These are phyloP conservation scores for Glarea lozoyensis DNA, from an alignment of 495 filamentous ascomycete species.

Conservation along the genomic window DNA sequence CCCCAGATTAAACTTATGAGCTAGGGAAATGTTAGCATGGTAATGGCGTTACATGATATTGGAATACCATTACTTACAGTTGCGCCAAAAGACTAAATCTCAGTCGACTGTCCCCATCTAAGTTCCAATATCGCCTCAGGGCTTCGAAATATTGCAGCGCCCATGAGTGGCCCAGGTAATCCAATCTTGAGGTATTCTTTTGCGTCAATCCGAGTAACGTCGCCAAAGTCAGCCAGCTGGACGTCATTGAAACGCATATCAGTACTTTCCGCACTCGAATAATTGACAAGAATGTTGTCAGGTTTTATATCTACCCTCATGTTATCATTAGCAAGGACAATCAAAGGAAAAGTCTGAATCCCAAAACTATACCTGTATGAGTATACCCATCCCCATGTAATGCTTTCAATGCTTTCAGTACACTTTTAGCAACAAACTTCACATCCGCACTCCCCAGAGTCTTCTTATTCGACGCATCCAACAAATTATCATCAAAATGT, in stretches of 20 bases:
- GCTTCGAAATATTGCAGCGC: slow-evolving; percentile 29
- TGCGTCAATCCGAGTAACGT: slow-evolving; percentile 23
- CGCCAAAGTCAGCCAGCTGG: slow-evolving; percentile 32
- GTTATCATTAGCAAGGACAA: no score
- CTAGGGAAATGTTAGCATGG: no score
- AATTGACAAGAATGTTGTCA: slow-evolving; percentile 35
- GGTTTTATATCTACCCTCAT: slow-evolving; percentile 30
- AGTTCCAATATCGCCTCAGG: slow-evolving; percentile 30
- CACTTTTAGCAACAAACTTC: slow-evolving; percentile 29
- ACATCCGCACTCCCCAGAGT: slow-evolving; percentile 30
- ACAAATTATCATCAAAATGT: slow-evolving; percentile 27
- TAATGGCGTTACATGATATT: no score
- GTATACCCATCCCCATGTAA: slow-evolving; percentile 32
- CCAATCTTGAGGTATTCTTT: slow-evolving; percentile 23
- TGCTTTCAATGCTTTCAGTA: slow-evolving; percentile 29
- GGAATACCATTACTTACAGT: slow-evolving; percentile 25
- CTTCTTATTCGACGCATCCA: slow-evolving; percentile 21
- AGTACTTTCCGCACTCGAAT: slow-evolving; percentile 17
- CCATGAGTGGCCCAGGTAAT: slow-evolving; percentile 29
- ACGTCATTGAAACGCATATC: slow-evolving; percentile 30
- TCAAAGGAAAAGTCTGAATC: not conserved
- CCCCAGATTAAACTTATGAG: no score
- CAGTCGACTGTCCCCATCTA: slow-evolving; percentile 27
- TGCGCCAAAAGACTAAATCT: slow-evolving; percentile 37
- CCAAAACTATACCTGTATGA: slow-evolving; percentile 23